phyloP scores from a whole-genome alignment of 345 rosid genomes.

The Murraya koenigii region DNA sequence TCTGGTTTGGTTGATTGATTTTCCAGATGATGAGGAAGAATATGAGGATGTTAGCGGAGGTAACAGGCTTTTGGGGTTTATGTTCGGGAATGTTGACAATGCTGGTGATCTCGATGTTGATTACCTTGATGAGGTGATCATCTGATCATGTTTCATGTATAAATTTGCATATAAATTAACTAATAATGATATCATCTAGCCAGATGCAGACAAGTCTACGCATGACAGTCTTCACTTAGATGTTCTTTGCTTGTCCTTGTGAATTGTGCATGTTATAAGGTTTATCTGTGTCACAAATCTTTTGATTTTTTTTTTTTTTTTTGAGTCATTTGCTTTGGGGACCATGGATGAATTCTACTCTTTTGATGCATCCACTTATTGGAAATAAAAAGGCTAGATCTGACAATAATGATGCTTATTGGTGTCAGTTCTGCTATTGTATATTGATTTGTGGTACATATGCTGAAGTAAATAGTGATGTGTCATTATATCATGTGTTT shows the following conservation, averaged over 20 bases:
- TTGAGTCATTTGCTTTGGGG: not conserved
- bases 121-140: conserved; percentile 89
- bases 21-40: conserved; percentile 74
- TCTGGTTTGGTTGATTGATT: conserved; percentile 3
- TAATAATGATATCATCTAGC: not conserved
- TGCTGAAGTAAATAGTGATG: not conserved
- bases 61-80: conserved; percentile 80
- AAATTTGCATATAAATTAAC: not conserved
- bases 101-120: conserved; percentile 95
- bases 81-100: conserved; percentile 96
- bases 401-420: not conserved
- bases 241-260: not conserved
- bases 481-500: not conserved
- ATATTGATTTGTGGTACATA: not conserved
- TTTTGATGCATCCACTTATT: not conserved
- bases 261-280: not conserved
- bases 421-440: not conserved
- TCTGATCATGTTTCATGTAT: not conserved
- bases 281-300: not conserved
- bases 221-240: not conserved
- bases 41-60: conserved; percentile 70
- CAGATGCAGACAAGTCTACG: not conserved
- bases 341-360: not conserved
- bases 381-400: not conserved
- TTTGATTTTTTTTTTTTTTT: not conserved